These are phyloP conservation scores for Termitomyces sp. DNA, from an alignment of 768 basidiomycete genomes.

Conservation along the genomic window DNA sequence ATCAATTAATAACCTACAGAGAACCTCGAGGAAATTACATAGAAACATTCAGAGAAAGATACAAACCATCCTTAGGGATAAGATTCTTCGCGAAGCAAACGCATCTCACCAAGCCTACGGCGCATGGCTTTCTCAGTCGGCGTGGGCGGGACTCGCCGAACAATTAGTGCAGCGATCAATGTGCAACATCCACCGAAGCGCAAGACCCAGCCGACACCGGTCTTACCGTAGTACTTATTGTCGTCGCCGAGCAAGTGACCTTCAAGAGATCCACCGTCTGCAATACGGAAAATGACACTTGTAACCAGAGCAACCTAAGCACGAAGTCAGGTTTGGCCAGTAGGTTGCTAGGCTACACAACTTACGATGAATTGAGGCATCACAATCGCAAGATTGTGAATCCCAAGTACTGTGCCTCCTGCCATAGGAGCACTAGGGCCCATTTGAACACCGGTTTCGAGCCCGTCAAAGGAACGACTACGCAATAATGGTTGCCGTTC, in stretches of 20 bases:
- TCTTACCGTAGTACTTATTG: slow-evolving; percentile 70
- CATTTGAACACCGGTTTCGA: slow-evolving; percentile 30
- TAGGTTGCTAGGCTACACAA: slow-evolving; percentile 10
- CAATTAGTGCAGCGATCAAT: slow-evolving; percentile 73
- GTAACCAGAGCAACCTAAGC: slow-evolving; percentile 77
- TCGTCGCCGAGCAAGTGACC: slow-evolving; percentile 32
- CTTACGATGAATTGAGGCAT: slow-evolving; percentile 91
- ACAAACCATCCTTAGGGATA: slow-evolving; percentile 26
- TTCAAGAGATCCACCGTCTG: slow-evolving; percentile 49
- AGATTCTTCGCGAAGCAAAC: slow-evolving; percentile 59
- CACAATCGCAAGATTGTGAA: slow-evolving; percentile 94
- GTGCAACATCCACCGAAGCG: slow-evolving; percentile 89
- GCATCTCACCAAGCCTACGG: slow-evolving; percentile 74
- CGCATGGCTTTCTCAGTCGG: slow-evolving; percentile 90
- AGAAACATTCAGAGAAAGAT: slow-evolving; percentile 1
- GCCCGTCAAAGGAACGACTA: slow-evolving; percentile 50
- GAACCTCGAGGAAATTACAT: slow-evolving; percentile 1
- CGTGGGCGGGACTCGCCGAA: slow-evolving; percentile 82
- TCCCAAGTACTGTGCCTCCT: slow-evolving; percentile 89
- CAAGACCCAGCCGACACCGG: slow-evolving; percentile 91
- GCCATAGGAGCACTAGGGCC: slow-evolving; percentile 46
- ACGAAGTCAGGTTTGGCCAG: slow-evolving; percentile 5
- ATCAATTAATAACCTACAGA: background rate
- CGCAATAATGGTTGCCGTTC: slow-evolving; percentile 59
- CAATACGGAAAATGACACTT: slow-evolving; percentile 78